These are phyloP conservation scores for Colletotrichum sp. DNA, from an alignment of 2,329 filamentous ascomycete species.

Conservation along the genomic window DNA sequence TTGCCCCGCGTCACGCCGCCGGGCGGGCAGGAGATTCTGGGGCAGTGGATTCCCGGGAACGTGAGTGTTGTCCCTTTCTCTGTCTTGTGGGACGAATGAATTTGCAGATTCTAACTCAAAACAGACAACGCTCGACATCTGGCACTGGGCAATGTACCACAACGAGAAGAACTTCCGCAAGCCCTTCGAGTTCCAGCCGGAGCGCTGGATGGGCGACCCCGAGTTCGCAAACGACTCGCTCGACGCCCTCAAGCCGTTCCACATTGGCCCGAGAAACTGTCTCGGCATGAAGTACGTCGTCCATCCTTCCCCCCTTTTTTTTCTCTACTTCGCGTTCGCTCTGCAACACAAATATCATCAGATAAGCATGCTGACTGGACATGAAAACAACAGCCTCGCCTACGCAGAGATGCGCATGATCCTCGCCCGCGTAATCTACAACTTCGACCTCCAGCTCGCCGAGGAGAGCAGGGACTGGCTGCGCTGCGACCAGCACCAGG, in stretches of 20 bases:
- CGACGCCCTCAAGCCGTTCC: slow-evolving; percentile 13
- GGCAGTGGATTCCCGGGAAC: slow-evolving; percentile 34
- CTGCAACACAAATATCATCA: too few relatives aligned
- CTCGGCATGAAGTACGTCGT: slow-evolving; percentile 18
- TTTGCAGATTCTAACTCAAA: too few relatives aligned
- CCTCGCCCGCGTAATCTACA: slow-evolving; percentile 1
- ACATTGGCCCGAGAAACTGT: slow-evolving; percentile 7
- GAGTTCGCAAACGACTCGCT: slow-evolving; percentile 8
- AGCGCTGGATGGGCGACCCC: slow-evolving; percentile 33
- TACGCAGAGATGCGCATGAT: slow-evolving; percentile 18
- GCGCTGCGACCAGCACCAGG: neutral
- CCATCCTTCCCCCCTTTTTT: too few relatives aligned
- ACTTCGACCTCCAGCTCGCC: slow-evolving; percentile 9
- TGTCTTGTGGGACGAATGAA: too few relatives aligned
- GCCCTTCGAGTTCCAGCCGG: slow-evolving; percentile 53
- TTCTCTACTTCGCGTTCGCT: too few relatives aligned
- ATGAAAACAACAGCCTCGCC: slow-evolving; percentile 2
- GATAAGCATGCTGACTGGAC: too few relatives aligned
- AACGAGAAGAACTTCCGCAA: slow-evolving; percentile 48
- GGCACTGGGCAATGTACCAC: slow-evolving; percentile 50
- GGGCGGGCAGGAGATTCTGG: slow-evolving; percentile 35
- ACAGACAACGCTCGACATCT: slow-evolving; percentile 46
- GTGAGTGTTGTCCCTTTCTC: slow-evolving; percentile 23
- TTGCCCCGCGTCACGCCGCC: slow-evolving; percentile 31
- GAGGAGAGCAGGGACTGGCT: neutral